Base-by-base conservation (phyloP, 495 filamentous ascomycete genomes). In the Staphylotrichum longicolle region DNA sequence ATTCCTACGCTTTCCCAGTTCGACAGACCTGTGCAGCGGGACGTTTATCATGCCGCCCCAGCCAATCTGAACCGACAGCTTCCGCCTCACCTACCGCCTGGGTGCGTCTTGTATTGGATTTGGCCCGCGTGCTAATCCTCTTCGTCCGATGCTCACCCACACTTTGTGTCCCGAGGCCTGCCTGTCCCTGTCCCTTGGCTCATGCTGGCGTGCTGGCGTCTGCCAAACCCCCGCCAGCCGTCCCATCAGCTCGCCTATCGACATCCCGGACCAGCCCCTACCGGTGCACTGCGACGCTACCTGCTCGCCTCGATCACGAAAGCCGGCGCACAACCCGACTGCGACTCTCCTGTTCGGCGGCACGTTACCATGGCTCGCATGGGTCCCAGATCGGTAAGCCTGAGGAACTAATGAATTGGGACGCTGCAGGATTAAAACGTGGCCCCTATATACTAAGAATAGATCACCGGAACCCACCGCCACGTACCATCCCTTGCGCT, bases 391-490 rank as follows among this genome's bases (percentile, higher is more conserved):
- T 74, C 70, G 70, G 69, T 74, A 73, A 73, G 72, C 67, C 69
- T 70, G 66, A 65, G 45, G 9, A 56, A 63, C 62, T 70, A 73
- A 73, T 72, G 70, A 72, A 72, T 72, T 70, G 70, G 66, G 64
- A 60, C 64, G 66, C 71, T 70, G 70, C 72, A 73, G 70, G 57
- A 71, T 65, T 74, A 74, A 63, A 69, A 70, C 66, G 66, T 70
- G 69, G 69, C 60, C 72, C 64, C 58, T 70, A 73, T 69, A 70
- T 73, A 65, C 72, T 73, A 74, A 74, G 71, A 73, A 74, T 74
- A 74, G 72, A 63, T 54, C 68, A 51, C 54, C 63, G 51, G 45
- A 58, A 51, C 37, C 63, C 64, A 58, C 63, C 64, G 63, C 64
- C 71, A 68, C 64, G 65, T 67, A 60, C 67, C 66, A 67, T 63